These are phyloP conservation scores for Talaromyces sp. DNA, from an alignment of 2,329 filamentous ascomycete genomes.

Conservation along the genomic window DNA sequence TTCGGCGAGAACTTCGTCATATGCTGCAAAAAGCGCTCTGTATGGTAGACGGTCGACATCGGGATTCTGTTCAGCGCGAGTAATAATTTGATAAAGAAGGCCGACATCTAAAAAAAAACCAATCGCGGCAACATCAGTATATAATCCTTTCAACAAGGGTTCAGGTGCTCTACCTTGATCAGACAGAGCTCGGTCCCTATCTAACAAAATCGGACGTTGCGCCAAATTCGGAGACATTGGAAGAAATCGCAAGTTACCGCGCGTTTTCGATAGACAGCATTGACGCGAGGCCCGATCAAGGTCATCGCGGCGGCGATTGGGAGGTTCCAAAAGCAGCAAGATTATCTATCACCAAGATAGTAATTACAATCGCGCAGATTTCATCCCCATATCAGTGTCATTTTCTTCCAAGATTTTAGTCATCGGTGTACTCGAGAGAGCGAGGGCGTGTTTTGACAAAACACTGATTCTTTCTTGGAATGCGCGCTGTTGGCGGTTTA, in stretches of 20 bases:
- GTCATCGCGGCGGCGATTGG: constrained; percentile 36
- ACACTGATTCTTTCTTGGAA: constrained; percentile 1
- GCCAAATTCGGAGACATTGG: constrained; percentile 49
- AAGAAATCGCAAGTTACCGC: constrained; percentile 45
- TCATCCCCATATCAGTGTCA: neutral
- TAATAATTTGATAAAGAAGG: constrained; percentile 72
- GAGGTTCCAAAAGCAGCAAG: constrained; percentile 3
- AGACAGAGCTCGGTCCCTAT: constrained; percentile 50
- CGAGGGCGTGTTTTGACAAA: constrained; percentile 23
- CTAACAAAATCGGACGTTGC: constrained; percentile 39
- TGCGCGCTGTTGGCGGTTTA: neutral
- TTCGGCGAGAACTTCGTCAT: constrained; percentile 69
- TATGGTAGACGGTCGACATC: constrained; percentile 65
- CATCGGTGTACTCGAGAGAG: neutral
- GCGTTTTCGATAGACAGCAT: constrained; percentile 43
- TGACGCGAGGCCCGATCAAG: constrained; percentile 36
- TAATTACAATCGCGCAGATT: neutral
- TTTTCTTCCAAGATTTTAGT: neutral
- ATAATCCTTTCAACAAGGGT: too few relatives aligned
- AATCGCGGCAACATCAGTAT: neutral
- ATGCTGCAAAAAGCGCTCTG: constrained; percentile 74
- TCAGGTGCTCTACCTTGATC: constrained; percentile 52
- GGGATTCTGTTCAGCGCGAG: constrained; percentile 63
- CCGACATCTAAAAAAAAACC: constrained; percentile 64
- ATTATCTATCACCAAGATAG: constrained; percentile 17